Conservation (phyloP, 164 flowering plant species). For the Hamamelis virginiana region DNA sequence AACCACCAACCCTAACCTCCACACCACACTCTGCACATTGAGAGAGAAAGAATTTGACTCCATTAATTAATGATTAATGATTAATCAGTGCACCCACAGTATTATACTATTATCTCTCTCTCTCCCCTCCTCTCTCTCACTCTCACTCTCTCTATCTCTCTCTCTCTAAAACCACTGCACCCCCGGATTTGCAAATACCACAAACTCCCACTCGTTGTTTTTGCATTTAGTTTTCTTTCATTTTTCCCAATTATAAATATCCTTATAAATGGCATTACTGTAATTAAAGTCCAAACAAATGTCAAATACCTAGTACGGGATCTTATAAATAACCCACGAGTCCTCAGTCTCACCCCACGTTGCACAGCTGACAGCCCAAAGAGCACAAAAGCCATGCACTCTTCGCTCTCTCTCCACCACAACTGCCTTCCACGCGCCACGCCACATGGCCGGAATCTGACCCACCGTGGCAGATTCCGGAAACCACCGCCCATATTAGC, state of each 20-base stretch:
- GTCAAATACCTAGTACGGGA: too few relatives aligned
- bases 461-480: conserved; percentile 7
- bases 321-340: background rate
- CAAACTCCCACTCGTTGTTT: background rate
- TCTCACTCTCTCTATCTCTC: too few relatives aligned
- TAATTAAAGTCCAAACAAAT: too few relatives aligned
- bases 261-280: too few relatives aligned
- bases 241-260: too few relatives aligned
- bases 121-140: background rate
- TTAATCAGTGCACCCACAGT: too few relatives aligned
- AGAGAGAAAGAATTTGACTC: too few relatives aligned
- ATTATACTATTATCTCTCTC: background rate
- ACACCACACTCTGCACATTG: too few relatives aligned
- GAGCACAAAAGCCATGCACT: conserved; percentile 19
- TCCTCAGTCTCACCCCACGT: background rate
- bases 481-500: conserved; percentile 12
- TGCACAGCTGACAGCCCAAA: too few relatives aligned
- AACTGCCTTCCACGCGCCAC: conserved; percentile 10
- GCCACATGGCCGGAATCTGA: conserved; percentile 1
- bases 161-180: background rate
- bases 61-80: too few relatives aligned
- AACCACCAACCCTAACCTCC: too few relatives aligned
- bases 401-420: conserved; percentile 8
- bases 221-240: too few relatives aligned
- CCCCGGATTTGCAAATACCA: background rate